These are phyloP conservation scores for Aspergillus affinis DNA, from an alignment of 495 filamentous ascomycete genomes.

Conservation along the genomic window DNA sequence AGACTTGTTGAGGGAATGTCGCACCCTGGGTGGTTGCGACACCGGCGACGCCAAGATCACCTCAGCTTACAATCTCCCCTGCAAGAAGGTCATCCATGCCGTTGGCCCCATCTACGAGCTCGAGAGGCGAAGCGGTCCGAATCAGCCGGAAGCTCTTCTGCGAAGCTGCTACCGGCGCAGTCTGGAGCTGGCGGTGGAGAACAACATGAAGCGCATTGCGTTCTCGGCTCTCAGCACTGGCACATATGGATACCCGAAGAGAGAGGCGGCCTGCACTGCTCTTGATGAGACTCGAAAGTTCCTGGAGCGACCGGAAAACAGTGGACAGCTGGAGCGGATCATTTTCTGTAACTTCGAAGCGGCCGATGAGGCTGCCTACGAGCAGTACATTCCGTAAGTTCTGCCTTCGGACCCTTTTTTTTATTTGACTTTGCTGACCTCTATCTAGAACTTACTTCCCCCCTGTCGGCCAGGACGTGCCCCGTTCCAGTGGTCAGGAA, in stretches of 20 bases:
- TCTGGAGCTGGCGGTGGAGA: conserved; percentile 67
- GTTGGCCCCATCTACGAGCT: conserved; percentile 80
- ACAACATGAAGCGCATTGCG: conserved; percentile 67
- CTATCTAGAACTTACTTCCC: conserved; percentile 31
- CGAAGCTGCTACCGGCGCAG: conserved; percentile 72
- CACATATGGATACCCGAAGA: conserved; percentile 82
- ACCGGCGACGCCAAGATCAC: conserved; percentile 88
- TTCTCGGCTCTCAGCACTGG: conserved; percentile 86
- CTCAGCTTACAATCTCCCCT: conserved; percentile 69
- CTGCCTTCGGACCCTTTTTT: background rate
- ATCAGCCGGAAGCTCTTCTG: conserved; percentile 50
- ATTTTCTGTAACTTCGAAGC: conserved; percentile 78
- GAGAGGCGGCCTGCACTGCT: conserved; percentile 67
- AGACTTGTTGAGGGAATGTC: conserved; percentile 67
- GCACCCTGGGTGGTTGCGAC: conserved; percentile 62
- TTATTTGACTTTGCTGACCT: background rate
- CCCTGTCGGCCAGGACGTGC: conserved; percentile 25
- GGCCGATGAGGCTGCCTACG: conserved; percentile 76
- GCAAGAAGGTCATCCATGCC: conserved; percentile 79
- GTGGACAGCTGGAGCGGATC: conserved; percentile 62
- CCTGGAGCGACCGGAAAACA: conserved; percentile 56
- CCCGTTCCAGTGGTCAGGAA: conserved; percentile 6
- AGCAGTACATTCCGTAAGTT: conserved; percentile 67
- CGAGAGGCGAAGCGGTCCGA: conserved; percentile 28
- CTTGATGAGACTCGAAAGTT: conserved; percentile 69